phyloP scores from a whole-genome alignment of 176 grass and related monocot genomes.

The Panicum miliaceum region DNA sequence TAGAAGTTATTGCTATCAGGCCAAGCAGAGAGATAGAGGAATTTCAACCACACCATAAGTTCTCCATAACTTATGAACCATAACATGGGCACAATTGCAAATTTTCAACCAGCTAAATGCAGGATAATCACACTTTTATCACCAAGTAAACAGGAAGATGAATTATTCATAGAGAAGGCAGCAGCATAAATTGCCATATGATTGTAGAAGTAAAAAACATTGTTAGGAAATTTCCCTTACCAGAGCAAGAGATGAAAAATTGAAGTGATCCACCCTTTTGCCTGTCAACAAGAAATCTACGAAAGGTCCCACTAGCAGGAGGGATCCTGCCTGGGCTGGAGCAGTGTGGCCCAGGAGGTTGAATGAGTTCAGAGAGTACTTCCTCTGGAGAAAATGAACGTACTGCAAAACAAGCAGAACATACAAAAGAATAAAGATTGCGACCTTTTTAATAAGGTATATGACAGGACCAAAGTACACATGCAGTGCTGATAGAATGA shows the following conservation, averaged over 20 bases:
- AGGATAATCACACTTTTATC: not conserved
- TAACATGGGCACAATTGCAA: not conserved
- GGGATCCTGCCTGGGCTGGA: not conserved
- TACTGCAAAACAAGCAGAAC: not conserved
- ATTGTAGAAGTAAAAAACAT: not conserved
- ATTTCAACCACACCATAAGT: not conserved
- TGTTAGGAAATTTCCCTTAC: not conserved
- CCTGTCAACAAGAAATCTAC: slow-evolving; percentile 17
- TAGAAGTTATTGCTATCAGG: not conserved
- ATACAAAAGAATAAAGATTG: not conserved
- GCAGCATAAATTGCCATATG: not conserved
- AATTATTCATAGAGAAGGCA: not conserved
- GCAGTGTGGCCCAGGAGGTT: slow-evolving; percentile 18
- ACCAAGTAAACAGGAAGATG: not conserved
- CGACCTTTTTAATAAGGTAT: not conserved
- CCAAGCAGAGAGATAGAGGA: not conserved
- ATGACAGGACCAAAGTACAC: not conserved
- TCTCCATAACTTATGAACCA: not conserved
- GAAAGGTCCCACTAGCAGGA: not conserved
- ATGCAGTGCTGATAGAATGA: not conserved
- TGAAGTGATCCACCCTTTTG: slow-evolving; percentile 19
- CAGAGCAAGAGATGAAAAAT: slow-evolving; percentile 6
- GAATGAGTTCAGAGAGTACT: slow-evolving; percentile 14
- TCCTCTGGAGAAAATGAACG: slow-evolving; percentile 1
- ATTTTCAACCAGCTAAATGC: not conserved